A percentile compares a stretch with the other conserved stretches of the same genome.
Conservation (phyloP, 768 basidiomycete species). For the Hysterangium stoloniferum region DNA sequence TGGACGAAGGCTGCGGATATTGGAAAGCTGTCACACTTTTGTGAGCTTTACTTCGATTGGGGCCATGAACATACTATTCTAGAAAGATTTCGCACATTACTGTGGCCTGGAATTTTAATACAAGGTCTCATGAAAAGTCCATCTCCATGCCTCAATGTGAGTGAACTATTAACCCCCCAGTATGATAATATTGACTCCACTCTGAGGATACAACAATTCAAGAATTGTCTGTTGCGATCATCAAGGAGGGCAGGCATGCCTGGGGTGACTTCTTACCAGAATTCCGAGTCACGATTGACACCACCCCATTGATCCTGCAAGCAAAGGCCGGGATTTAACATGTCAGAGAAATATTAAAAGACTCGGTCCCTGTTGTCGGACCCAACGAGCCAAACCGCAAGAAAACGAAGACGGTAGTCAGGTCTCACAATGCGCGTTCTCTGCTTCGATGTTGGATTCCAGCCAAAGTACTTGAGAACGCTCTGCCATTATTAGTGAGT, state of each 20-base stretch:
- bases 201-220: neutral
- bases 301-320: no score
- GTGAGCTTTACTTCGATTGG: constrained; percentile 91
- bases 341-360: no score
- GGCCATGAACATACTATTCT: constrained; percentile 75
- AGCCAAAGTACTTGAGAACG: no score
- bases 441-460: no score
- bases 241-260: neutral
- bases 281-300: neutral
- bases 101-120: constrained; percentile 65
- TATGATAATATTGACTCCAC: no score
- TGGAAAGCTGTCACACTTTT: constrained; percentile 61
- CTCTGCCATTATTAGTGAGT: no score
- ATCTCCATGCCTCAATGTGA: neutral
- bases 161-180: no score
- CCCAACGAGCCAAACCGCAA: no score
- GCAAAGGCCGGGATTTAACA: no score
- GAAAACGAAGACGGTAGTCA: no score
- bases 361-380: no score
- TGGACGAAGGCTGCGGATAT: constrained; percentile 59
- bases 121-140: neutral
- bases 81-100: constrained; percentile 73
- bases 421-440: no score
- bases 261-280: neutral
- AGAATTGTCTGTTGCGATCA: neutral